Base-by-base conservation (phyloP, 106 monocot species). In the Agapanthus africanus region DNA sequence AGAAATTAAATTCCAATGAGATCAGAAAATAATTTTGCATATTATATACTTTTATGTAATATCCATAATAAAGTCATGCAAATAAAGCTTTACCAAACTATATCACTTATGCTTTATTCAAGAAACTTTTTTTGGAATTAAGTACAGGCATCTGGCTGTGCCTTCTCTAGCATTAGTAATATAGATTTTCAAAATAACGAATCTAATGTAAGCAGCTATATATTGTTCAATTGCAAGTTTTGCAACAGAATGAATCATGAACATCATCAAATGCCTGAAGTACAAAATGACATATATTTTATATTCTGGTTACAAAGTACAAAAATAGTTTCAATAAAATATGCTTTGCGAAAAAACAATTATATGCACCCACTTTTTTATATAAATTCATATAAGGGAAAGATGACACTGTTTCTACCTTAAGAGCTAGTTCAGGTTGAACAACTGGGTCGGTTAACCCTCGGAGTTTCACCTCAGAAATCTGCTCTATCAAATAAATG, bases 341-440 rank as follows among this genome's bases (percentile, higher is more conserved):
- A n/a, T n/a, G n/a, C n/a, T n/a, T n/a, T n/a, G n/a, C n/a, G n/a
- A n/a, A n/a, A n/a, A n/a, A n/a, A n/a, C n/a, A n/a, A n/a, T n/a
- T 15, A 63, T 32, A 27, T 42, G 42, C 7, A 42, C 42, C 42
- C 15, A 15, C 42, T 42, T 42, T 7, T 7, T 42, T 42, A 42
- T 42, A 8, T 8, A 8, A 42, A 42, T 42, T 42, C 42, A 42
- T 8, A 42, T 15, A 15, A 42, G 7, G 15, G 15, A 42, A 42
- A 42, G 42, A 42, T 42, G 15, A 42, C 7, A 42, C 7, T 15
- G 59, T 35, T 30, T 22, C 78, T 82, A 88, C 97, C 92, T 92
- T 92, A 56, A 90, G 72, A 69, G 97, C 86, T 40, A 46, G 66
- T 49, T 99, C 97, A 60, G 92, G 75, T 71, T 81, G 89, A 73